Evolutionary conservation across 1,284 basidiomycete species (phyloP).

Genomic region (Cryptococcus jaspeensis): DNA sequence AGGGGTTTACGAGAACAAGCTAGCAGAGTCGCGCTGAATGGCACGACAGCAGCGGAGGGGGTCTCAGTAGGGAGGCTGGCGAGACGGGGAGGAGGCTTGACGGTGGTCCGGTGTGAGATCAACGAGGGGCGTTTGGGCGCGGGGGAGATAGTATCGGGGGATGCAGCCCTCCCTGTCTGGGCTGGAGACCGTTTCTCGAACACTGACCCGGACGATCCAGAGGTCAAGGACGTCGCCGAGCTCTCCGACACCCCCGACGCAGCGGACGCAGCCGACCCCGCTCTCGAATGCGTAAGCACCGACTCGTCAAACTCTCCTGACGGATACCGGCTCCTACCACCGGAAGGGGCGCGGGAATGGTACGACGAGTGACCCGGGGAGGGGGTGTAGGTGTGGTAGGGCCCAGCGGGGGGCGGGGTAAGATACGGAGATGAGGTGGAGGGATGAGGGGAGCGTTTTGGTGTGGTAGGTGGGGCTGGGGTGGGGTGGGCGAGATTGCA

Average conservation of each 20-base stretch:
- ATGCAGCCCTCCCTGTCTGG: too few relatives aligned
- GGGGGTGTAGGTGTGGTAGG: too few relatives aligned
- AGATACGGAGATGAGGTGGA: neutral
- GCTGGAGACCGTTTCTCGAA: too few relatives aligned
- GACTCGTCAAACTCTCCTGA: too few relatives aligned
- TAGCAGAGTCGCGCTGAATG: slow-evolving; percentile 11
- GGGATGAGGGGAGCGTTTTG: neutral
- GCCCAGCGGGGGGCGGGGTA: too few relatives aligned
- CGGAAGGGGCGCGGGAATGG: too few relatives aligned
- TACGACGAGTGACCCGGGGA: too few relatives aligned
- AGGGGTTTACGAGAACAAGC: neutral
- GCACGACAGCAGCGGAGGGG: neutral
- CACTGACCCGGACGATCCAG: neutral
- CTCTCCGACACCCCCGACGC: too few relatives aligned
- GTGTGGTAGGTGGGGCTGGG: neutral
- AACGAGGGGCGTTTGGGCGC: slow-evolving; percentile 5
- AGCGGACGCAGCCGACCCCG: too few relatives aligned
- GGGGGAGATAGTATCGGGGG: neutral
- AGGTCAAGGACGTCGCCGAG: neutral
- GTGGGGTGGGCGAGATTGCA: too few relatives aligned
- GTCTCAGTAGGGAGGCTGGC: neutral
- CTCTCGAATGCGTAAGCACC: too few relatives aligned
- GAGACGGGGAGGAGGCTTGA: slow-evolving; percentile 2
- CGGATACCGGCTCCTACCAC: too few relatives aligned
- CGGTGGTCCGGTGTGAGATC: slow-evolving; percentile 1